Percentiles rank a stretch among this genome's conserved stretches.
Conservation (phyloP, 192 early-diverging fungal genomes). For the Coemansia sp. region DNA sequence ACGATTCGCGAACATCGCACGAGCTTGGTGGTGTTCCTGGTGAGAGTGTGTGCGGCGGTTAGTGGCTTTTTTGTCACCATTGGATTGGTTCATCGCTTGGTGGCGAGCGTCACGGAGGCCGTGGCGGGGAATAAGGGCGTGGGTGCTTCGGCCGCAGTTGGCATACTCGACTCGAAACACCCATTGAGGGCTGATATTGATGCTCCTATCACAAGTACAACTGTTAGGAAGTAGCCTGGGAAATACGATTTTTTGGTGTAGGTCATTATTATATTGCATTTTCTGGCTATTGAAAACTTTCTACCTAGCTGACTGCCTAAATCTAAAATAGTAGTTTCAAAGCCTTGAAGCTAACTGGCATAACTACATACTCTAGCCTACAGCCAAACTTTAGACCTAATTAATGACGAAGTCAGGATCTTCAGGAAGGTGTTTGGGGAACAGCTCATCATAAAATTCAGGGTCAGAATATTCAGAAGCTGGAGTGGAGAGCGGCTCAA, state of each 20-base stretch:
- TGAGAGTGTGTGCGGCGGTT: constrained; percentile 80
- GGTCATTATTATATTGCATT: not conserved
- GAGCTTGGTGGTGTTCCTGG: constrained; percentile 70
- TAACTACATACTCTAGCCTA: too few species aligned
- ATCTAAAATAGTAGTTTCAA: too few species aligned
- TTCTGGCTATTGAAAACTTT: not conserved
- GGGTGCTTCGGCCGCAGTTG: not conserved
- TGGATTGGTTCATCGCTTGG: constrained; percentile 57
- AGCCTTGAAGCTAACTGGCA: too few species aligned
- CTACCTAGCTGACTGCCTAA: too few species aligned
- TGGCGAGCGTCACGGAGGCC: constrained; percentile 11
- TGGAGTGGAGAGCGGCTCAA: too few species aligned
- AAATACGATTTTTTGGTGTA: not conserved
- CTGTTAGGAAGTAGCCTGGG: not conserved
- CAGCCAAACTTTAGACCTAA: too few species aligned
- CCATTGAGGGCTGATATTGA: not conserved
- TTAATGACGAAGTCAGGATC: too few species aligned
- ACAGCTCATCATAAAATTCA: too few species aligned
- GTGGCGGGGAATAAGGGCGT: not conserved
- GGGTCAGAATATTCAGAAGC: too few species aligned
- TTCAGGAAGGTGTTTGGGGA: too few species aligned
- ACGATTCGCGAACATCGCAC: constrained; percentile 65
- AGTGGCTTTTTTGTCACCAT: constrained; percentile 77
- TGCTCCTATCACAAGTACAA: not conserved
- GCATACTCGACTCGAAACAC: not conserved